phyloP scores from a whole-genome alignment of 2,329 filamentous ascomycete species.

The Sclerotinia subarctica region DNA sequence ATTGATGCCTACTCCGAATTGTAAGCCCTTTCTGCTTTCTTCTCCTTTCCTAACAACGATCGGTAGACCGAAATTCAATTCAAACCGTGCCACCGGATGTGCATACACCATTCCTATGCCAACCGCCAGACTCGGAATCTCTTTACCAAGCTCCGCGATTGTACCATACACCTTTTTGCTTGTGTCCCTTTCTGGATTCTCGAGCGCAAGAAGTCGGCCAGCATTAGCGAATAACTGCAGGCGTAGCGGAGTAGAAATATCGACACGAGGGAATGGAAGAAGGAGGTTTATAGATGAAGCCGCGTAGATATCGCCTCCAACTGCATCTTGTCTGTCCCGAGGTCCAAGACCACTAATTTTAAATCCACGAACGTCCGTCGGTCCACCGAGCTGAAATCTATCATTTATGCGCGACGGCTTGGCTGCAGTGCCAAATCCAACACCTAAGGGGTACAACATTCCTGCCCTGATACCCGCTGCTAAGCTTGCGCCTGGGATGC shows the following conservation, averaged over 20 bases:
- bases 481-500: slow-evolving; percentile 65
- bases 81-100: slow-evolving; percentile 87
- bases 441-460: slow-evolving; percentile 75
- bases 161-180: slow-evolving; percentile 50
- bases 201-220: slow-evolving; percentile 76
- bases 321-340: slow-evolving; percentile 77
- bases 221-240: slow-evolving; percentile 91
- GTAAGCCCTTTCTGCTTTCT: slow-evolving; percentile 83
- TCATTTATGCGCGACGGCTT: slow-evolving; percentile 82
- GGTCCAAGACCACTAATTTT: slow-evolving; percentile 85
- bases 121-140: slow-evolving; percentile 79
- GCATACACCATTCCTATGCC: slow-evolving; percentile 92
- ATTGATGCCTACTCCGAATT: slow-evolving; percentile 94
- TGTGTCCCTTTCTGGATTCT: slow-evolving; percentile 42
- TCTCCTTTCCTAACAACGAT: slow-evolving; percentile 79
- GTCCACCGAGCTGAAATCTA: slow-evolving; percentile 90
- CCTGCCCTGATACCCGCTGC: slow-evolving; percentile 80
- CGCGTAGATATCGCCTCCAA: slow-evolving; percentile 89
- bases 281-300: slow-evolving; percentile 85
- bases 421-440: slow-evolving; percentile 53
- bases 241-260: slow-evolving; percentile 78
- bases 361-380: slow-evolving; percentile 93
- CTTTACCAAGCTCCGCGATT: slow-evolving; percentile 66
- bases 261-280: slow-evolving; percentile 77
- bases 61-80: slow-evolving; percentile 92